Base-by-base conservation (phyloP, 2,329 filamentous ascomycete genomes). In the Ophiostoma triangulosporum region DNA sequence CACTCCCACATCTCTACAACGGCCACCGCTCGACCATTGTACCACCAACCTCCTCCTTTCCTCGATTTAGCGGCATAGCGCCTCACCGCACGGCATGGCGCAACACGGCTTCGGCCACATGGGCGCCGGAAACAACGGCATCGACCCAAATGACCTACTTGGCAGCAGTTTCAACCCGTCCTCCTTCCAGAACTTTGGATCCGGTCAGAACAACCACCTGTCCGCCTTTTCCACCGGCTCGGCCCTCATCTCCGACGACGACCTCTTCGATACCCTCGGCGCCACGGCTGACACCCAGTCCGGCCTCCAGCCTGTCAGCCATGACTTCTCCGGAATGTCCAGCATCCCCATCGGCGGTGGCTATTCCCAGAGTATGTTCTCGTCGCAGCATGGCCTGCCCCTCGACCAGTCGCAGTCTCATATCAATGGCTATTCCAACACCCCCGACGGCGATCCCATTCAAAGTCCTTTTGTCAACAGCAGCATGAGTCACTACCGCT, bases 381-480 rank as follows among this genome's bases (percentile, higher is more conserved):
- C 62, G 4, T 64, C 69, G 4, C 75, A 84, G 55, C 81, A 84
- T 55, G 74, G 73, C 32, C 67, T 84, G 35, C 77, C 81, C 56
- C 77, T 84, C 61, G 82, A 86, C 59, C 79, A 82, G 57, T 72
- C 77, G 59, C 79, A 82, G 57, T 72, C 77, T 48, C 82, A 85
- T 55, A 81, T 88, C 64, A 84, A 86, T 63, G 81, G 88, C 57
- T 97, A 86, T 68, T 95, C 91, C 20, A 88, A 87, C 65, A 95
- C 90, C 2, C 90, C 91, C 3, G 91, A 97, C 57, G 88, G 88
- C 51, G 85, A 88, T 52, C 89, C 91, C 6, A 91, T 95, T 57
- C 87, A 94, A 64, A 96, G 89, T 62, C 91, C 91, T 0, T 96
- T 89, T 63, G 78, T 86, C 40, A 80, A 85, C 61, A 80, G 85